These are phyloP conservation scores for Talaromyces stipitatus DNA, from an alignment of 495 filamentous ascomycete genomes.

Conservation along the genomic window DNA sequence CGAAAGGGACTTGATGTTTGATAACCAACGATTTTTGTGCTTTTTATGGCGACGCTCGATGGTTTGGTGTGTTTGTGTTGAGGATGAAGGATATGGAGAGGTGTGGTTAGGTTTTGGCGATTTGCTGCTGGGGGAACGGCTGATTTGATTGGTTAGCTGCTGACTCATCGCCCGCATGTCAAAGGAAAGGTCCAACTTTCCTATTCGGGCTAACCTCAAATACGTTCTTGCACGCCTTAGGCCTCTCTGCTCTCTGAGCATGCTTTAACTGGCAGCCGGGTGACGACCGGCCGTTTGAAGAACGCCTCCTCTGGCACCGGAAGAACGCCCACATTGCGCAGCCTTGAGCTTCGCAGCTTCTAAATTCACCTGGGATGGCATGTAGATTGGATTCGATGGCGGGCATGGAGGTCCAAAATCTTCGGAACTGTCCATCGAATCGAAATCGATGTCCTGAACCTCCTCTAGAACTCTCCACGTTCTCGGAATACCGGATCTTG, in stretches of 20 bases:
- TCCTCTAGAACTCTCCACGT: too few species aligned
- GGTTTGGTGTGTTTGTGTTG: background rate
- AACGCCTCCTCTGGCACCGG: too few species aligned
- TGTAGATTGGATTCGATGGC: background rate
- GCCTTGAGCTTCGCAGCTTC: background rate
- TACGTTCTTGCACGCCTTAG: too few species aligned
- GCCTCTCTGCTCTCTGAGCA: background rate
- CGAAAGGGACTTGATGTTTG: background rate
- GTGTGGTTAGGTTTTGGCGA: too few species aligned
- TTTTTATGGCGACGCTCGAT: background rate
- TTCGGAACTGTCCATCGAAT: background rate
- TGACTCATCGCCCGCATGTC: background rate
- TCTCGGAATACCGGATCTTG: too few species aligned
- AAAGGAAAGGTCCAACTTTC: background rate
- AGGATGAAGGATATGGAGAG: background rate
- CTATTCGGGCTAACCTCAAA: too few species aligned
- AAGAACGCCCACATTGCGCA: background rate
- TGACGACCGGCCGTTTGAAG: too few species aligned
- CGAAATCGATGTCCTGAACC: background rate
- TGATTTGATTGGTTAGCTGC: background rate
- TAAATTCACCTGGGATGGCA: too few species aligned
- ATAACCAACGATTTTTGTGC: background rate
- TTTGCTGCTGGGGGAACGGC: background rate
- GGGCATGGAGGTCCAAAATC: background rate
- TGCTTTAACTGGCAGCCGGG: too few species aligned